Conservation (phyloP, 768 basidiomycete genomes). For the Termitomyces sp. region DNA sequence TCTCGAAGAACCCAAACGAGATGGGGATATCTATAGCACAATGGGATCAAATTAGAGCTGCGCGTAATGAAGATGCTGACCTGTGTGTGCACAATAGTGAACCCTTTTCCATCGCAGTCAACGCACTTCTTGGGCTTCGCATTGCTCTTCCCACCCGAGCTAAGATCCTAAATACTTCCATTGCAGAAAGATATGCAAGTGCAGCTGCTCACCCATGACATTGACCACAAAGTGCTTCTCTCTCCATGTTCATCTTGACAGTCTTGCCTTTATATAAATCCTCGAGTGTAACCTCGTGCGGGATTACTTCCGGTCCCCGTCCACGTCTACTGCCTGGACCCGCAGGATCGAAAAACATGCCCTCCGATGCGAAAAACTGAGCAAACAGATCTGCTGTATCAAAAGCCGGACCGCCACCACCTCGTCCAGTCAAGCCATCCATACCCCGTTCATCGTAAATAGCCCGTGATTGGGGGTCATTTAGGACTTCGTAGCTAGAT, state of each 20-base stretch:
- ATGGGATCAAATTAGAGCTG: background rate
- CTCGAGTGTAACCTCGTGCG: conserved; percentile 84
- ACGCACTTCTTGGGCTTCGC: conserved; percentile 83
- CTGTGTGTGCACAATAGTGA: conserved; percentile 54
- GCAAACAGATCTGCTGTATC: conserved; percentile 68
- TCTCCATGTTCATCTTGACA: conserved; percentile 86
- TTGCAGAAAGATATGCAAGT: background rate
- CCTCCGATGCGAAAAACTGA: conserved; percentile 55
- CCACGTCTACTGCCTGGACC: conserved; percentile 45
- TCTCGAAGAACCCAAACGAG: conserved; percentile 44
- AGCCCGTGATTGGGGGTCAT: conserved; percentile 60
- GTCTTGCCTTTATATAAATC: conserved; percentile 90
- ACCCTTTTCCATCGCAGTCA: conserved; percentile 82
- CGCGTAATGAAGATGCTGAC: conserved; percentile 20
- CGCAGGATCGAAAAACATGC: conserved; percentile 58
- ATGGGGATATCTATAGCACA: conserved; percentile 33
- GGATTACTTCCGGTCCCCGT: conserved; percentile 69
- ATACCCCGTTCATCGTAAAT: conserved; percentile 72
- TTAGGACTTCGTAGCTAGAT: conserved; percentile 76
- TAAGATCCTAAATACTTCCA: conserved; percentile 19
- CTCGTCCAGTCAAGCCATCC: conserved; percentile 52
- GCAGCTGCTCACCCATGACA: conserved; percentile 69
- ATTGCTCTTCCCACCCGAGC: conserved; percentile 75
- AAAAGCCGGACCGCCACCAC: conserved; percentile 41
- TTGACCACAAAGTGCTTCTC: conserved; percentile 66